These are phyloP conservation scores for Alopecurus myosuroides DNA, from an alignment of 176 grass and related monocot species.

Conservation along the genomic window DNA sequence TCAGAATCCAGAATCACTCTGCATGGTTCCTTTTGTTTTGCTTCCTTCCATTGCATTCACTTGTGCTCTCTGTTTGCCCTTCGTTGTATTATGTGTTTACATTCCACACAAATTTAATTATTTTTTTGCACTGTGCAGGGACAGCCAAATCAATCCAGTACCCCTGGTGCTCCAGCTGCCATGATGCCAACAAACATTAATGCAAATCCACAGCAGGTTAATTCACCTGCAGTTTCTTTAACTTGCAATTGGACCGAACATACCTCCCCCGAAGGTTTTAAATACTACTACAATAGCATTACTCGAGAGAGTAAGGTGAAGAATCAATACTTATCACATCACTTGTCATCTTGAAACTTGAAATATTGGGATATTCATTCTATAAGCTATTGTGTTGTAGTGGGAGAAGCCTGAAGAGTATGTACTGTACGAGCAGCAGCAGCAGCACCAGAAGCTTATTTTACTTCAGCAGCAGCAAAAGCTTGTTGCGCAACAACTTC, in stretches of 20 bases:
- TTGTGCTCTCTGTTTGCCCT: background rate
- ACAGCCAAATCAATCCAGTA: conserved; percentile 43
- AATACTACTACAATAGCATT: conserved; percentile 93
- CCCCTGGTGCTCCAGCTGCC: conserved; percentile 42
- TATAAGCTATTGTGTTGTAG: conserved; percentile 31
- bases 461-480: conserved; percentile 95
- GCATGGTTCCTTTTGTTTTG: background rate
- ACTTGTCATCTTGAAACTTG: background rate
- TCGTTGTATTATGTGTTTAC: conserved; percentile 1
- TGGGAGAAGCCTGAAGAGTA: conserved; percentile 99
- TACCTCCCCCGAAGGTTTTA: conserved; percentile 91
- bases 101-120: background rate
- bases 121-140: conserved; percentile 14
- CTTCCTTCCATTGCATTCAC: conserved; percentile 1
- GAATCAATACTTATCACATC: background rate
- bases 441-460: conserved; percentile 78
- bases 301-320: conserved; percentile 93
- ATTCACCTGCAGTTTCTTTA: conserved; percentile 59
- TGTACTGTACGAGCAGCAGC: conserved; percentile 80
- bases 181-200: conserved; percentile 41
- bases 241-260: conserved; percentile 97
- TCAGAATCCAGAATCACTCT: background rate
- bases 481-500: conserved; percentile 73
- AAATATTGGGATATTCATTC: background rate
- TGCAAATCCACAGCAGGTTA: conserved; percentile 47